Conservation (phyloP, 192 early-diverging fungal genomes). For the Coemansia sp. region DNA sequence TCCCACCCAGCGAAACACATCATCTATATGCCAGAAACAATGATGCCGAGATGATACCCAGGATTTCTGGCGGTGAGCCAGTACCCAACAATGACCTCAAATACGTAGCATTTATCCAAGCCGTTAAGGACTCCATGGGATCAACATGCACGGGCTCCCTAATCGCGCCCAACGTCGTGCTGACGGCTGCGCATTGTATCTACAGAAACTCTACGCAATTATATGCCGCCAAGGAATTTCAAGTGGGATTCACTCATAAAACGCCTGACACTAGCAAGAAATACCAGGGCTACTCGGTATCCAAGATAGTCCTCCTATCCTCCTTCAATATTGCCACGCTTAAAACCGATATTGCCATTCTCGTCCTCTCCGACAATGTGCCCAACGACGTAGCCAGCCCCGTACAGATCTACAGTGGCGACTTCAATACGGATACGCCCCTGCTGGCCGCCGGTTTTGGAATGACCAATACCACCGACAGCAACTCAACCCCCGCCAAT, state of each 20-base stretch:
- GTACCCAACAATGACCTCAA: constrained; percentile 10
- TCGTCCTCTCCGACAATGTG: constrained; percentile 23
- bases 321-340: constrained; percentile 9
- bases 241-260: constrained; percentile 21
- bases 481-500: constrained; percentile 5
- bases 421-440: neutral
- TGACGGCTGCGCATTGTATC: constrained; percentile 51
- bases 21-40: neutral
- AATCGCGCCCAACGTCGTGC: constrained; percentile 43
- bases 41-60: neutral
- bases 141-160: constrained; percentile 41
- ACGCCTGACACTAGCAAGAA: neutral
- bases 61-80: constrained; percentile 36
- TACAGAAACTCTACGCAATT: neutral
- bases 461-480: constrained; percentile 8
- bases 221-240: constrained; percentile 1
- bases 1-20: neutral
- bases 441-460: constrained; percentile 39
- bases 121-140: neutral
- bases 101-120: constrained; percentile 29
- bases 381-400: constrained; percentile 11
- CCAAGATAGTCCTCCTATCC: constrained; percentile 10
- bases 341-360: constrained; percentile 35
- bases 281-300: constrained; percentile 18
- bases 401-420: constrained; percentile 18